Evolutionary conservation across 257 asterid genomes (phyloP).

Genomic region (Parsonsia alboflavescens): DNA sequence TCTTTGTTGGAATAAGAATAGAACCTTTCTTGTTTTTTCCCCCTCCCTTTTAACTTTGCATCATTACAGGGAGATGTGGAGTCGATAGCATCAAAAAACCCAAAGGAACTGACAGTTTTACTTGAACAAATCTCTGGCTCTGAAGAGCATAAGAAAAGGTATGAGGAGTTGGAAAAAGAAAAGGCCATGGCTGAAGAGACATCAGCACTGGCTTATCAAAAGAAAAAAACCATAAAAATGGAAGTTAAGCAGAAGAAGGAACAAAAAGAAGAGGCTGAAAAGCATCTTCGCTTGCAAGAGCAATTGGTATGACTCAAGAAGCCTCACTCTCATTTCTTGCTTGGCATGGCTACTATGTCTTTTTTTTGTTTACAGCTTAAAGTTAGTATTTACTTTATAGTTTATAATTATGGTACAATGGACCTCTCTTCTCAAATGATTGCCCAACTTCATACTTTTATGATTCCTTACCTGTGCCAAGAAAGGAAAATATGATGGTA

Average conservation of each 20-base stretch:
- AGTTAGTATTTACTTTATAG: background rate
- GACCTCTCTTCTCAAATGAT: background rate
- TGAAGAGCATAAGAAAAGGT: conserved; percentile 73
- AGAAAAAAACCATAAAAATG: conserved; percentile 69
- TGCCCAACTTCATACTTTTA: background rate
- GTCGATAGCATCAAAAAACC: conserved; percentile 91
- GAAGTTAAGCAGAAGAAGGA: conserved; percentile 92
- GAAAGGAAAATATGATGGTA: background rate
- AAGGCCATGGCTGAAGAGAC: conserved; percentile 88
- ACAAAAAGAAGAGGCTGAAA: conserved; percentile 98
- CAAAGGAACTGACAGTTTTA: conserved; percentile 81
- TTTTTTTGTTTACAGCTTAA: background rate
- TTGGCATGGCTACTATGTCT: background rate
- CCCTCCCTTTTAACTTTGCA: background rate
- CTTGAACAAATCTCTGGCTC: conserved; percentile 97
- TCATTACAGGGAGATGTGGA: conserved; percentile 90
- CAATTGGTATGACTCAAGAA: conserved; percentile 49
- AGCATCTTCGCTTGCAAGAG: conserved; percentile 80
- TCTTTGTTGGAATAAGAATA: no score
- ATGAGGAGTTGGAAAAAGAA: conserved; percentile 78
- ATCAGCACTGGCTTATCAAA: conserved; percentile 92
- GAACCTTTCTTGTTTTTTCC: no score
- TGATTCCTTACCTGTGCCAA: background rate
- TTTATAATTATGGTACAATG: background rate
- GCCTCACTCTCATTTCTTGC: background rate